Evolutionary conservation across 2,329 filamentous ascomycete species (phyloP), one percentile per base, ranked within the genome.

Genomic region (Fusarium sp.): DNA sequence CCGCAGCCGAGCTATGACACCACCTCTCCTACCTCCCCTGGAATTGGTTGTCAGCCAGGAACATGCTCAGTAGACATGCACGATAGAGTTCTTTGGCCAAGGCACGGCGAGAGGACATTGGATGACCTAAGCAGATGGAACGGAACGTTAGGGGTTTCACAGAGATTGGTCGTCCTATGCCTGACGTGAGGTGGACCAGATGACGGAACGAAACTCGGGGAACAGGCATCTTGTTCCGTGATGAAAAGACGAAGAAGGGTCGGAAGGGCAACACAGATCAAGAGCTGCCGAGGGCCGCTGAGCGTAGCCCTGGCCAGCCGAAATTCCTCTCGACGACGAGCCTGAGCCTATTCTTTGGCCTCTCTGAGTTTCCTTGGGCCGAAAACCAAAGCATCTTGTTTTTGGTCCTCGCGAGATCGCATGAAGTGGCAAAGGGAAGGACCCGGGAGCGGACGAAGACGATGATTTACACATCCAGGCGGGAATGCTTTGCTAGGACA

Each of bases 401-500:
- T 58, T 61, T 52, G 51, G 48, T 63, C 66, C 72, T 72, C 55
- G 57, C 55, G 53, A 62, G 58, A 58, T 50, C 45, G 47, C 39
- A 58, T 48, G 63, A 56, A 33, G 54, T 43, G 41, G 45, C 18
- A 43, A 48, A 53, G 49, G 51, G 54, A 56, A 58, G 53, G 50
- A 61, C 43, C 13, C 33, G n/a, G 35, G 56, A 63, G 48, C 54
- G 55, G 69, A 73, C 72, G 66, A 67, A 66, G 74, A 75, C 70
- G 75, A 72, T 69, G 75, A 72, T 76, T 76, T 71, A 76, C 76
- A 76, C 73, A 78, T 77, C 72, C 75, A 75, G 74, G 74, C 73
- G 75, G 75, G 75, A 75, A 76, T 77, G 72, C 75, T 80, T 82
- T 74, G 78, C 82, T 82, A 82, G 80, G 81, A 81, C 79, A 77